Evolutionary conservation across 495 filamentous ascomycete genomes (phyloP).

Genomic region (Lophiostoma macrostomum): DNA sequence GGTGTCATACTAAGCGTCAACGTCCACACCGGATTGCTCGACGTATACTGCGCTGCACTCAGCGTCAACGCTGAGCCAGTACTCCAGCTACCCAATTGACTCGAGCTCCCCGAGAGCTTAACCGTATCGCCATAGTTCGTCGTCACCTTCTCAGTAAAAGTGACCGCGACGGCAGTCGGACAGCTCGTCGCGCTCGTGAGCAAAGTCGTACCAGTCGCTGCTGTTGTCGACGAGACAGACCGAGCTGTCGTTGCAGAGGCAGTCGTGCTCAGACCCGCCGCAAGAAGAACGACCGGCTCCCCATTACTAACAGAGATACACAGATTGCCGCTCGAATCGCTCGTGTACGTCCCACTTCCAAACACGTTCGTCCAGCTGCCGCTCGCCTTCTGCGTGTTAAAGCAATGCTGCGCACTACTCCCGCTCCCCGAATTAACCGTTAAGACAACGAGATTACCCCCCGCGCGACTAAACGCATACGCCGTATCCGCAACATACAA

Average conservation of each 20-base stretch:
- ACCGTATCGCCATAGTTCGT: conserved; percentile 61
- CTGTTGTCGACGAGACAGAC: conserved; percentile 21
- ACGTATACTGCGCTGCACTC: conserved; percentile 53
- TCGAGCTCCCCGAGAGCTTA: conserved; percentile 54
- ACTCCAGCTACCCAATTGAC: conserved; percentile 57
- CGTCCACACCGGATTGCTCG: conserved; percentile 57
- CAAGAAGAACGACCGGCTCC: conserved; percentile 4
- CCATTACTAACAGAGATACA: conserved; percentile 8
- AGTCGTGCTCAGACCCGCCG: no score
- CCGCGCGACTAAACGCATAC: conserved; percentile 12
- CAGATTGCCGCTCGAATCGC: conserved; percentile 10
- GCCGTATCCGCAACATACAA: conserved; percentile 11
- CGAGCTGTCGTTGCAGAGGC: no score
- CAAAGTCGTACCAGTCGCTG: conserved; percentile 38
- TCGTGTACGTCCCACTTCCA: conserved; percentile 9
- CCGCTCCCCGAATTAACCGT: conserved; percentile 5
- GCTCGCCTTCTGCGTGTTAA: conserved; percentile 14
- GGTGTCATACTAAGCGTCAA: conserved; percentile 50
- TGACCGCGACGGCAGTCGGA: conserved; percentile 33
- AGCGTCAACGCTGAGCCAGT: conserved; percentile 50
- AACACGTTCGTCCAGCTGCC: conserved; percentile 12
- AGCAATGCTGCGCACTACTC: conserved; percentile 4
- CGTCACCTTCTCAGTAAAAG: conserved; percentile 53
- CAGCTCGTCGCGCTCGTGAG: conserved; percentile 1
- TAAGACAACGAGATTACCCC: conserved; percentile 10